These are phyloP conservation scores for Pseudodiploospora longispora DNA, from an alignment of 2,329 filamentous ascomycete genomes.

Conservation along the genomic window DNA sequence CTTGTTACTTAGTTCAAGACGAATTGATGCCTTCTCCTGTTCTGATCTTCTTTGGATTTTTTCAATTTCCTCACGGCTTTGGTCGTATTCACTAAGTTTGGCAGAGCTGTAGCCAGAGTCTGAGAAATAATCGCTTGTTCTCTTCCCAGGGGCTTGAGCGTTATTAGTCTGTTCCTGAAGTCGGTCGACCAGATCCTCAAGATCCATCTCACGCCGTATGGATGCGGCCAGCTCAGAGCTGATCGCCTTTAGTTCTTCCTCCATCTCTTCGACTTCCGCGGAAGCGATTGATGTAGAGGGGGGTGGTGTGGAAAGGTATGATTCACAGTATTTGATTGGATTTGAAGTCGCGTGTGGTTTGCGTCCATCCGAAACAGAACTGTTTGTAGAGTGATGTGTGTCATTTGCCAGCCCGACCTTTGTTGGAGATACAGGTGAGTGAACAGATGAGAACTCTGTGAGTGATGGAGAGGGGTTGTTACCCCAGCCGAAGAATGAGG, in stretches of 20 bases:
- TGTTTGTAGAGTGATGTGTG: constrained; percentile 17
- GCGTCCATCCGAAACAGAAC: constrained; percentile 23
- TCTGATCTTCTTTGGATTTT: constrained; percentile 75
- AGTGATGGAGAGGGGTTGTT: constrained; percentile 34
- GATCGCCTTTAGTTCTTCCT: constrained; percentile 89
- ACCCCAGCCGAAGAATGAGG: constrained; percentile 46
- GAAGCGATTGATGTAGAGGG: constrained; percentile 28
- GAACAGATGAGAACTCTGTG: constrained; percentile 45
- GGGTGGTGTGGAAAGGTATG: constrained; percentile 43
- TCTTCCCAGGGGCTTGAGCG: constrained; percentile 50
- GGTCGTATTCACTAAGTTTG: constrained; percentile 62
- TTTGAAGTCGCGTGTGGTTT: constrained; percentile 35
- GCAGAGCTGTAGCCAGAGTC: constrained; percentile 87
- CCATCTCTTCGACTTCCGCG: constrained; percentile 71
- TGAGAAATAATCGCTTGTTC: constrained; percentile 96
- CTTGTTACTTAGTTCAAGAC: constrained; percentile 75
- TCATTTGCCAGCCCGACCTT: constrained; percentile 27
- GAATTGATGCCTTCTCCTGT: constrained; percentile 82
- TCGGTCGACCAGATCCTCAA: constrained; percentile 88
- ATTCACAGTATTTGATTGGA: constrained; percentile 42
- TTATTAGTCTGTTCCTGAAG: constrained; percentile 69
- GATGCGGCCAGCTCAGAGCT: constrained; percentile 87
- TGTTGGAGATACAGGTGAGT: constrained; percentile 42
- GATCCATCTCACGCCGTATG: constrained; percentile 89
- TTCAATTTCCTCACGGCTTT: constrained; percentile 65